Conservation (phyloP, 306 rosid genomes). For the Dryas drummondii region DNA sequence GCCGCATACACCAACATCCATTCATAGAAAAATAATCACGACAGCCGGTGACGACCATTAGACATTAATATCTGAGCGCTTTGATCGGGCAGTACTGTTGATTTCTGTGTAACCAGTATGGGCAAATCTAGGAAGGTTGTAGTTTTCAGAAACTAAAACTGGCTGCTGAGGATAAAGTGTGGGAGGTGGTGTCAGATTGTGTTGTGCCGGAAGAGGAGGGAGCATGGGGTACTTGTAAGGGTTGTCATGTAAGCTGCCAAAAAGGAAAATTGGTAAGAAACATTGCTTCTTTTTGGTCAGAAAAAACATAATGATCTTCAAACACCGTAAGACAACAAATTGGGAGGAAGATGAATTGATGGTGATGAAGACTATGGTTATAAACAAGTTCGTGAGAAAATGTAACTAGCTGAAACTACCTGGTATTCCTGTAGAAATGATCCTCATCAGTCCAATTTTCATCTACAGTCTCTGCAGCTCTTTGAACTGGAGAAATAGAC, state of each 20-base stretch:
- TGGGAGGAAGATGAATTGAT: not conserved
- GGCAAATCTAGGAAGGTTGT: slow-evolving; percentile 71
- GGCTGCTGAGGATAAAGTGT: slow-evolving; percentile 99
- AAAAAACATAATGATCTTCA: not conserved
- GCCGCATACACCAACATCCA: not conserved
- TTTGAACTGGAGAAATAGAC: slow-evolving; percentile 66
- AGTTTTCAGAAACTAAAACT: slow-evolving; percentile 68
- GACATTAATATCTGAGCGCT: slow-evolving; percentile 90
- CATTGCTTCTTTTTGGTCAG: too few relatives aligned
- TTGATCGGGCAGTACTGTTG: slow-evolving; percentile 55
- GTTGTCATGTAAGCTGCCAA: slow-evolving; percentile 52
- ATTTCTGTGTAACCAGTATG: slow-evolving; percentile 58
- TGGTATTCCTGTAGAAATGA: slow-evolving; percentile 45
- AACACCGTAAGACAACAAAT: not conserved
- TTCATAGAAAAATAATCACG: slow-evolving; percentile 5
- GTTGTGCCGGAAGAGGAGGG: slow-evolving; percentile 97
- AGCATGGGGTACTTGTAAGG: slow-evolving; percentile 71
- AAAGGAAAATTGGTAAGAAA: not conserved
- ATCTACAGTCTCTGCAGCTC: slow-evolving; percentile 63
- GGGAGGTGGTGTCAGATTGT: slow-evolving; percentile 92
- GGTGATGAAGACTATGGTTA: not conserved
- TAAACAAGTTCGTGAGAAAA: not conserved
- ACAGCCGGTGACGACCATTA: slow-evolving; percentile 22
- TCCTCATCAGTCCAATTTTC: slow-evolving; percentile 65
- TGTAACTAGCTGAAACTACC: slow-evolving; percentile 43